These are phyloP conservation scores for Cladosporium sphaerospermum DNA, from an alignment of 2,329 filamentous ascomycete genomes.

Conservation along the genomic window DNA sequence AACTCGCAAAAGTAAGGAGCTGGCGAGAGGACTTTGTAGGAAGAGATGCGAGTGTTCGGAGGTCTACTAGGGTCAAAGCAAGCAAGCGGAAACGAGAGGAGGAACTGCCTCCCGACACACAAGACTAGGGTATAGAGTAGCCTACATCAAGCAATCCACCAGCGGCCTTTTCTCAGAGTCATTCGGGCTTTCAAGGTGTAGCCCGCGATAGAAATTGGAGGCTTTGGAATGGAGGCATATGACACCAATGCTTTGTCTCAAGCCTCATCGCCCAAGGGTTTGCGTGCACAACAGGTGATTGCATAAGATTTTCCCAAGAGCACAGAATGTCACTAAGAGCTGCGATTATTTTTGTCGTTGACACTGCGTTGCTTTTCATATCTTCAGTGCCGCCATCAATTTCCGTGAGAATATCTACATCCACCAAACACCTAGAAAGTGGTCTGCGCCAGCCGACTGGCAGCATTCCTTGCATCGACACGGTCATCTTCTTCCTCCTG, in stretches of 20 bases:
- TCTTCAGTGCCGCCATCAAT: background rate
- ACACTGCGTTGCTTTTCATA: background rate
- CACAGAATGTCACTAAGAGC: background rate
- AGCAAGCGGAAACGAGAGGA: constrained; percentile 14
- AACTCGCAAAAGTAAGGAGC: constrained; percentile 61
- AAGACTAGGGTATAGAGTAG: constrained; percentile 1
- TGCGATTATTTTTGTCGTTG: background rate
- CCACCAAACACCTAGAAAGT: constrained; percentile 59
- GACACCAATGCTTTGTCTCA: too few relatives aligned
- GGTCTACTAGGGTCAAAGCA: constrained; percentile 4
- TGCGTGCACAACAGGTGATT: too few relatives aligned
- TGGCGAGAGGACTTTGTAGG: constrained; percentile 71
- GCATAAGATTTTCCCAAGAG: background rate
- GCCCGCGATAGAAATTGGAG: too few relatives aligned
- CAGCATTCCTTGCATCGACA: constrained; percentile 91
- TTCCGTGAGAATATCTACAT: background rate
- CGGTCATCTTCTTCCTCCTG: constrained; percentile 85
- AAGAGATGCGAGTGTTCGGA: constrained; percentile 2
- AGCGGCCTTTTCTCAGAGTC: too few relatives aligned
- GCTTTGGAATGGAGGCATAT: too few relatives aligned
- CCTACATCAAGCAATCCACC: background rate
- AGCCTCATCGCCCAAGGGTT: too few relatives aligned
- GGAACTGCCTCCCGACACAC: constrained; percentile 29
- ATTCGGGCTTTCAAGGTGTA: too few relatives aligned
- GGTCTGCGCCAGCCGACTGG: constrained; percentile 85